These are phyloP conservation scores for Populus tremula DNA, from an alignment of 345 rosid species.

Conservation along the genomic window DNA sequence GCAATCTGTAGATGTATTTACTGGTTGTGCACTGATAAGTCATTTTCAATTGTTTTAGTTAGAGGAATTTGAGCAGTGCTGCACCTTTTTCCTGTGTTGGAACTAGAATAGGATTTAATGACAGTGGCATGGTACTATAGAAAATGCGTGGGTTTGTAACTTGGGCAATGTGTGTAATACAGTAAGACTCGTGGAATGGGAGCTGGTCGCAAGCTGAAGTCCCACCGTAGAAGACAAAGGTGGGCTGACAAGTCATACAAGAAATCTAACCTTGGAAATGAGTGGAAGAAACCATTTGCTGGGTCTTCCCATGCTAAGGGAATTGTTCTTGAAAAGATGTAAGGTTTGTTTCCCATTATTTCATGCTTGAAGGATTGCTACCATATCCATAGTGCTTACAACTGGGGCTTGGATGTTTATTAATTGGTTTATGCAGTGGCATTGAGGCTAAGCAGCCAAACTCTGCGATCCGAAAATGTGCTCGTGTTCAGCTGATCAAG, in stretches of 20 bases:
- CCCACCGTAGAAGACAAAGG: conserved; percentile 73
- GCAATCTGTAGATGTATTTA: background rate
- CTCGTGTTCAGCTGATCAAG: conserved; percentile 89
- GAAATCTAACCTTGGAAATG: conserved; percentile 81
- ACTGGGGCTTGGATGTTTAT: background rate
- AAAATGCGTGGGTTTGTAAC: background rate
- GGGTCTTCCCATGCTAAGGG: conserved; percentile 75
- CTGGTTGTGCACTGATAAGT: background rate
- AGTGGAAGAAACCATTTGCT: conserved; percentile 84
- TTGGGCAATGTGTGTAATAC: conserved; percentile 1
- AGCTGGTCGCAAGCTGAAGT: conserved; percentile 79
- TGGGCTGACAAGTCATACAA: conserved; percentile 94
- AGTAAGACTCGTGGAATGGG: conserved; percentile 76
- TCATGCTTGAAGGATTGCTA: background rate
- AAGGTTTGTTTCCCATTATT: background rate
- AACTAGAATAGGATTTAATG: background rate
- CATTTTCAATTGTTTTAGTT: background rate
- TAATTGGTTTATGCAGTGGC: conserved; percentile 55
- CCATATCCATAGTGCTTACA: background rate
- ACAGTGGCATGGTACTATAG: background rate
- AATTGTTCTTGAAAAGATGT: conserved; percentile 70
- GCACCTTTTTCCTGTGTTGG: background rate
- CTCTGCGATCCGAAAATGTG: conserved; percentile 96
- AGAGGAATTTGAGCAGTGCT: background rate
- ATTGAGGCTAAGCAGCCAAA: conserved; percentile 98